Evolutionary conservation across 129 eudicot genomes (phyloP).

Genomic region (sunflower (Helianthus annuus)): DNA sequence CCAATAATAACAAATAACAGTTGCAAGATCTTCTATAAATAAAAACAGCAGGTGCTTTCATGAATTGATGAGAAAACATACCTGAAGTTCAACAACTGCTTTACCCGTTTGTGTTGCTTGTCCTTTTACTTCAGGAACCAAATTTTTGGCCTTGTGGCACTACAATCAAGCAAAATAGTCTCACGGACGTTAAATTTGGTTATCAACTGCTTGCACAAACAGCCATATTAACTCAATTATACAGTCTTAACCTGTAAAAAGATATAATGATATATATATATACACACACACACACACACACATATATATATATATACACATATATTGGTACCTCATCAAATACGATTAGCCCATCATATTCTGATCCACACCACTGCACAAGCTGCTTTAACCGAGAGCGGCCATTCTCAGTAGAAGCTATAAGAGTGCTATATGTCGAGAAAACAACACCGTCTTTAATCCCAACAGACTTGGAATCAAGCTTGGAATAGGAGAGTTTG

Average conservation of each 20-base stretch:
- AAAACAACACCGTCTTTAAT: conserved; percentile 87
- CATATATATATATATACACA: too few species aligned
- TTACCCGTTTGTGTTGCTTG: conserved; percentile 96
- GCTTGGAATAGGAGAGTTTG: conserved; percentile 92
- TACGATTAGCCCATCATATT: conserved; percentile 75
- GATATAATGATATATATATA: too few species aligned
- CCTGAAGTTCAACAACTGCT: conserved; percentile 98
- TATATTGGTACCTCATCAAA: conserved; percentile 79
- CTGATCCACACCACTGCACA: conserved; percentile 88
- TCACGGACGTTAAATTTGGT: conserved; percentile 11
- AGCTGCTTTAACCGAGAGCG: conserved; percentile 92
- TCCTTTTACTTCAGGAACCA: conserved; percentile 93
- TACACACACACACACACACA: too few species aligned
- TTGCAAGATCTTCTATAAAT: neutral
- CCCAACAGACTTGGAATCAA: conserved; percentile 89
- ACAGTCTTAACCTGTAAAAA: neutral
- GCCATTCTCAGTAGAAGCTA: conserved; percentile 98
- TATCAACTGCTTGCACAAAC: conserved; percentile 5
- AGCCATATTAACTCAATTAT: conserved; percentile 9
- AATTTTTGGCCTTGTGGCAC: conserved; percentile 99
- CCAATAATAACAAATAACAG: neutral
- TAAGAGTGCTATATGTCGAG: conserved; percentile 92
- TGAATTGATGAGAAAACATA: conserved; percentile 32
- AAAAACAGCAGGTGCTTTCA: neutral
- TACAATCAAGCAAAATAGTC: conserved; percentile 32